Evolutionary conservation across 2,329 filamentous ascomycete species (phyloP).

Genomic region (Ophiocordyceps camponoti-saundersi): DNA sequence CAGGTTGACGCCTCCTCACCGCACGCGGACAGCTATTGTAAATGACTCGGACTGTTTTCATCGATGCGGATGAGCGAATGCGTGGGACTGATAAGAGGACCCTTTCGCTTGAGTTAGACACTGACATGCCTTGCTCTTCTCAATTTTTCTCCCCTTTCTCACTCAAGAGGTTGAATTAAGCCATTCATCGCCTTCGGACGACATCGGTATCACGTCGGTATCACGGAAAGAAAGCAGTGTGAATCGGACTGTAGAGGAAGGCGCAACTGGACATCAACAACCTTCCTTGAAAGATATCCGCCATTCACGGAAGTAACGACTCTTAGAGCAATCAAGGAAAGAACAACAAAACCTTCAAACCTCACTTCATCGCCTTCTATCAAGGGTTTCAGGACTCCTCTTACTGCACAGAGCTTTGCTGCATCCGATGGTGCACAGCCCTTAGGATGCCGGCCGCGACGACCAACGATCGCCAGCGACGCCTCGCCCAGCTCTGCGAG

Average conservation of each 20-base stretch:
- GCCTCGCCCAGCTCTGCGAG: constrained; percentile 31
- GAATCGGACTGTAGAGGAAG: too few species aligned
- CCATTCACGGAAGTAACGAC: too few species aligned
- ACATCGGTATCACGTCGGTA: too few species aligned
- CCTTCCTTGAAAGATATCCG: too few species aligned
- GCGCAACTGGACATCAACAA: too few species aligned
- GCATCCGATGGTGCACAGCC: not conserved
- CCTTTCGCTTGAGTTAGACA: not conserved
- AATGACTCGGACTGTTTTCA: not conserved
- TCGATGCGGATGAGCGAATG: not conserved
- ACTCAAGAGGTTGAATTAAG: too few species aligned
- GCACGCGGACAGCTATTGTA: not conserved
- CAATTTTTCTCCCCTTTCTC: not conserved
- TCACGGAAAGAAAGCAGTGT: too few species aligned
- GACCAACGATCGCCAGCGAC: constrained; percentile 22
- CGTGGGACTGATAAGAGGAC: not conserved
- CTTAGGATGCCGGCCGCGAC: constrained; percentile 13
- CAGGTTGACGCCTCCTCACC: not conserved
- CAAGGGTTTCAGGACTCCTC: not conserved
- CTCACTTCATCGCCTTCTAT: not conserved
- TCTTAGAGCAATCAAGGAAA: too few species aligned
- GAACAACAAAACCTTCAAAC: too few species aligned
- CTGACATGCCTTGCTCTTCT: not conserved
- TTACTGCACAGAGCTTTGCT: too few species aligned
- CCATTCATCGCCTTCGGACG: too few species aligned